Evolutionary conservation across 148 eudicot genomes (phyloP).

Genomic region (Amaranthus palmeri): DNA sequence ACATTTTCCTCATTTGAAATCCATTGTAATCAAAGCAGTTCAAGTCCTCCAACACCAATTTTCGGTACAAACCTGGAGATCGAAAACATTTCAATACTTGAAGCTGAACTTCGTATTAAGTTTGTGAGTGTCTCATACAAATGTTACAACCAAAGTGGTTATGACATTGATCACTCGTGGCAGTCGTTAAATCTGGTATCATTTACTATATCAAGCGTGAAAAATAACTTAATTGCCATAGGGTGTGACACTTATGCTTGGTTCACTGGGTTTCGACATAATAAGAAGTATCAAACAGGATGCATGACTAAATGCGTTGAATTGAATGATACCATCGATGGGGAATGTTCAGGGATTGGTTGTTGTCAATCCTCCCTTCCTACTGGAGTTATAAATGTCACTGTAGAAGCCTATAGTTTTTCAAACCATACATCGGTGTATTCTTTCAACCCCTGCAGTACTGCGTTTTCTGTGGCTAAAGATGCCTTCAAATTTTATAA

Average conservation of each 20-base stretch:
- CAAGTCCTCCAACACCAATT: not conserved
- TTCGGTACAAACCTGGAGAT: not conserved
- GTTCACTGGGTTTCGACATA: not conserved
- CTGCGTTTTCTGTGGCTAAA: not conserved
- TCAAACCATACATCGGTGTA: no score
- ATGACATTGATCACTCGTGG: no score
- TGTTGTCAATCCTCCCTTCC: constrained; percentile 3
- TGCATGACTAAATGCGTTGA: not conserved
- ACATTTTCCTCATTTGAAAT: not conserved
- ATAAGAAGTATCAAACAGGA: not conserved
- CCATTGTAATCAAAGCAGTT: not conserved
- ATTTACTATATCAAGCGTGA: not conserved
- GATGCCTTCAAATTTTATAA: constrained; percentile 3
- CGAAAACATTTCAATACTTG: not conserved
- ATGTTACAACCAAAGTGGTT: not conserved
- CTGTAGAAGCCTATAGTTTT: no score
- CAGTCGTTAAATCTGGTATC: not conserved
- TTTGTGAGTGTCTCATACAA: not conserved
- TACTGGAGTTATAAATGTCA: no score
- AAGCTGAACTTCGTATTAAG: not conserved
- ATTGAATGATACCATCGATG: not conserved
- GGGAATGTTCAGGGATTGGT: constrained; percentile 11
- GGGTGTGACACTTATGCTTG: constrained; percentile 13
- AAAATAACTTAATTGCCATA: not conserved
- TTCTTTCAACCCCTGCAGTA: no score